Evolutionary conservation across 176 grass and related monocot species (phyloP), one percentile per base, ranked within the genome.

Genomic region (Puccinellia tenuiflora): DNA sequence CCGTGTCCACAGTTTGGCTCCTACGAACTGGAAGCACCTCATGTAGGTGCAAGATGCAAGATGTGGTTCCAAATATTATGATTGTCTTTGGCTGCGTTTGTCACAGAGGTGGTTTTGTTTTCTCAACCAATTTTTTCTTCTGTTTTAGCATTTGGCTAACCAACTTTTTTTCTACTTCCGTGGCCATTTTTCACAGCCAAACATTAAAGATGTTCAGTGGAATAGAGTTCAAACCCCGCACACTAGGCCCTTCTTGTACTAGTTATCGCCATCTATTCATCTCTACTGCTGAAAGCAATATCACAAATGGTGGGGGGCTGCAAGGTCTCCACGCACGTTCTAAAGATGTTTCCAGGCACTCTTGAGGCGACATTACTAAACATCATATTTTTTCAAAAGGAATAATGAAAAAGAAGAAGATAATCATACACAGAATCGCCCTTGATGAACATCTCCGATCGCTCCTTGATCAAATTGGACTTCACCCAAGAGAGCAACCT

Each of bases 381-480:
- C 15, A 79, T 73, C 42, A 13, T 54, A 72, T 5, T 12, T 51
- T 59, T 45, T 67, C 21, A 9, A 4, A n/a, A 34, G 45, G 52
- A 5, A 46, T 17, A 17, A 48, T 15, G 13, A 4, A 68, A n/a
- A 45, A 20, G 3, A 71, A 71, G 8, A 56, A 29, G 3, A 54
- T 56, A 4, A 56, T 37, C 88, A 46, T 94, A 98, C 92, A 95
- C 96, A 12, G 89, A 87, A 45, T 93, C 90, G 0, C 82, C 96
- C 81, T 98, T 95, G 45, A 98, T 47, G 85, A 98, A 98, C 96
- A 98, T 98, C 83, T 98, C 96, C 3, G 89, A 91, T 15, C 91
- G 84, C 79, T 98, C 96, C 83, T 98, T 98, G 87, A 98, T 95
- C 85, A 98, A 81, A 75, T 90, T 98, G 59, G 82, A 79, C 88